Evolutionary conservation across 305 asterid species (phyloP), one percentile per base, ranked within the genome.

Genomic region (Solanum hybrid): DNA sequence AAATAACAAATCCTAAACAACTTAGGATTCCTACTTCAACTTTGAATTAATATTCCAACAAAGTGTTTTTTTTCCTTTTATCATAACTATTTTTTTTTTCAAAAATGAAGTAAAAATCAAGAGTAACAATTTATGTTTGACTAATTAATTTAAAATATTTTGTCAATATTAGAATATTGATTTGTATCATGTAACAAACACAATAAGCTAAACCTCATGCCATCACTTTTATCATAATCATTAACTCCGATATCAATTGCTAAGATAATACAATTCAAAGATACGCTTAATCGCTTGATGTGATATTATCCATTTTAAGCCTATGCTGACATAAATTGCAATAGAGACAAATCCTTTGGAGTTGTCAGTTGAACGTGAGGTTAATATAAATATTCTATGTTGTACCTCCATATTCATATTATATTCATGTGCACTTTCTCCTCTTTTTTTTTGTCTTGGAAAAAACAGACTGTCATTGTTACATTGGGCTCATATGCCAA

Each of bases 301-400:
- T 76, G 42, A 76, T 20, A 76, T 76, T 76, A 5, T 76, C 16
- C 0, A 0, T 18, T 76, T 76, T 74, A 28, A 29, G 6, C 1
- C 36, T 7, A 13, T 18, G 75, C 83, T n/a, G 89, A 82, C 90
- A 76, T 67, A 91, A 88, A 57, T 37, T 86, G 67, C 24, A 81
- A 81, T 42, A 37, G 36, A 75, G 90, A 89, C 91, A 87, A 89
- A 46, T 64, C 86, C 26, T 34, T 89, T 88, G 46, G 83, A 76
- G 82, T 89, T 69, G 78, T 80, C 71, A 89, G 69, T 71, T 87
- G 92, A 91, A 89, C 90, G 90, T 87, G 92, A 75, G 92, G 80
- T 82, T 67, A 69, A 24, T 69, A 42, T 51, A 33, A 61, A 42
- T 74, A 34, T 87, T 73, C 36, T 82, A 74, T 79, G 33, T 29